phyloP scores from a whole-genome alignment of 2,329 filamentous ascomycete species.

The Cladosporium colombiae region DNA sequence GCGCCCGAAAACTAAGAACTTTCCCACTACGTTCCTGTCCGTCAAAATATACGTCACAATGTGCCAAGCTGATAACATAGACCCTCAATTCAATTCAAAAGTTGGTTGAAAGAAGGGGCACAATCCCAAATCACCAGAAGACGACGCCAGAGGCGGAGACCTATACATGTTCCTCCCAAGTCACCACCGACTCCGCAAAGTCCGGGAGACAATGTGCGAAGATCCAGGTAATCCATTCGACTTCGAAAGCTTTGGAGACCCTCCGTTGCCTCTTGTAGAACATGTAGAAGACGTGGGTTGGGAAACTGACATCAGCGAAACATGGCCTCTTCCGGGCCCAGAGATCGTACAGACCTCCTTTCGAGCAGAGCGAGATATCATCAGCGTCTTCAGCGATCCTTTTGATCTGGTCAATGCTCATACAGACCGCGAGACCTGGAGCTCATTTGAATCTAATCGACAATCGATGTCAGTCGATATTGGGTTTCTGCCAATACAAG shows the following conservation, averaged over 20 bases:
- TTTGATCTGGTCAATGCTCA: conserved; percentile 7
- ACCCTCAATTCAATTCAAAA: neutral
- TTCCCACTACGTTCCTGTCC: neutral
- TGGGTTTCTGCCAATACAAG: neutral
- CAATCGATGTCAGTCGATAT: conserved; percentile 20
- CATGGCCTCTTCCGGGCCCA: neutral
- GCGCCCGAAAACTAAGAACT: neutral
- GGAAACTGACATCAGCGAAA: neutral
- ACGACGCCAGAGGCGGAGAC: conserved; percentile 7
- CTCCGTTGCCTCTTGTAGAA: neutral
- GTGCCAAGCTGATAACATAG: neutral
- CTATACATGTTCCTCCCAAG: conserved; percentile 12
- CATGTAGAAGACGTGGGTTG: neutral
- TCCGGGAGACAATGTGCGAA: conserved; percentile 9
- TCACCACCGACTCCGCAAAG: conserved; percentile 10
- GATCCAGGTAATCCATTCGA: conserved; percentile 17
- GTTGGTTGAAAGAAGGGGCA: neutral
- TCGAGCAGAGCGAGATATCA: neutral
- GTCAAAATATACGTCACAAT: neutral
- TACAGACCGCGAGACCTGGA: neutral
- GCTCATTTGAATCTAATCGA: neutral
- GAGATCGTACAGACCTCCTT: neutral
- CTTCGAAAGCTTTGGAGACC: neutral
- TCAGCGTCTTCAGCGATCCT: conserved; percentile 10
- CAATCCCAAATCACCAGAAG: conserved; percentile 14